phyloP scores from a whole-genome alignment of 1,284 basidiomycete species.

The Nidula niveotomentosa region DNA sequence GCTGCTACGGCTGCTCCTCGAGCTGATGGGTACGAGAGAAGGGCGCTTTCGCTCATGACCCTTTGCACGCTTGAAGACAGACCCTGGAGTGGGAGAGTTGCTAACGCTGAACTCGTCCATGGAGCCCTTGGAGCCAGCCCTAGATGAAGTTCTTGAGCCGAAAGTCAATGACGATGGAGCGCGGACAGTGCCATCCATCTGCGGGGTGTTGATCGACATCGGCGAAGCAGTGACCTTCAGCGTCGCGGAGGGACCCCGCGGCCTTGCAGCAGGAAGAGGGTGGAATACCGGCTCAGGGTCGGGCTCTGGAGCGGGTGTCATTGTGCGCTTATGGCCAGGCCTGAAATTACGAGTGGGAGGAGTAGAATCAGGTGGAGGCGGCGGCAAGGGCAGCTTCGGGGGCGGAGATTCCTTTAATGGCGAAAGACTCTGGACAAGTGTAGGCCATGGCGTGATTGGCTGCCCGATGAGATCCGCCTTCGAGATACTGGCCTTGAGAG shows the following conservation, averaged over 20 bases:
- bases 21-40: slow-evolving; percentile 25
- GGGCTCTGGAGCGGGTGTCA: slow-evolving; percentile 52
- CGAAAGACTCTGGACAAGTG: slow-evolving; percentile 45
- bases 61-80: slow-evolving; percentile 48
- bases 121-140: slow-evolving; percentile 23
- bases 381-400: slow-evolving; percentile 10
- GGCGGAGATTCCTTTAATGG: slow-evolving; percentile 36
- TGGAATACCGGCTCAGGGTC: slow-evolving; percentile 56
- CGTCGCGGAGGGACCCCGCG: not conserved
- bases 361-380: slow-evolving; percentile 18
- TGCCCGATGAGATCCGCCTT: slow-evolving; percentile 40
- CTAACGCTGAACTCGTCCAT: slow-evolving; percentile 23
- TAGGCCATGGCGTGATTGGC: slow-evolving; percentile 66
- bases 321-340: slow-evolving; percentile 45
- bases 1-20: slow-evolving; percentile 10
- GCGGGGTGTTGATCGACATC: not conserved
- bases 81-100: slow-evolving; percentile 23
- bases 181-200: slow-evolving; percentile 19
- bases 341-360: slow-evolving; percentile 17
- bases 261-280: slow-evolving; percentile 49
- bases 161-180: slow-evolving; percentile 47
- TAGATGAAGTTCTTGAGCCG: slow-evolving; percentile 40
- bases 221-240: not conserved
- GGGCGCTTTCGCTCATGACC: slow-evolving; percentile 34
- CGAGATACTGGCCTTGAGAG: slow-evolving; percentile 10